Evolutionary conservation across 2,329 filamentous ascomycete genomes (phyloP), one percentile per base, ranked within the genome.

Genomic region (Pyrenochaeta sp.): DNA sequence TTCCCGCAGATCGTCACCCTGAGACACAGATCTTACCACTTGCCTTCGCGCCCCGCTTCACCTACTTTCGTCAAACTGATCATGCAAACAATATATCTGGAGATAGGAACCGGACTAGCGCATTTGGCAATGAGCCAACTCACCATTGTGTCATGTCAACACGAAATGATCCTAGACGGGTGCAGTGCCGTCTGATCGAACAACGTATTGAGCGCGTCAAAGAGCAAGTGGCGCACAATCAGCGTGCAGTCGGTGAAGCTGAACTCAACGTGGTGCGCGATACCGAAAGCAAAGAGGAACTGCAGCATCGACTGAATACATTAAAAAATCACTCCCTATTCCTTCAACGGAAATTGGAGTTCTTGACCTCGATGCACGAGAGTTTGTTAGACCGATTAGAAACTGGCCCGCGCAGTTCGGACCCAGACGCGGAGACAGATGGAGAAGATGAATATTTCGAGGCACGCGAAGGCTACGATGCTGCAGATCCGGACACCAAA

Each of bases 21-120:
- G 90, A 96, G 63, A 98, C 94, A 0, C 93, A 95, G 74, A 99
- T 99, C 40, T 78, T 99, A 48, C 96, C 96, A 0, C 83, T 99
- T 7, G 93, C 91, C 0, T 98, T 89, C 67, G 91, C 94, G 17
- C 96, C 95, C n/a, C 87, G 95, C 1, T 90, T 99, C 68, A 98
- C 95, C 0, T 99, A 99, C 75, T 97, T 97, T 80, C 87, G 95
- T 29, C 92, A 99, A 76, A 99, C 95, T 1, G 95, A 99, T 66
- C 95, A 97, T 71, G 87, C 87, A 14, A 88, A 91, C 54, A 84
- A 87, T 18, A 92, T 92, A 56, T 86, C 87, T 44, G 89, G 90
- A n/a, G 91, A 96, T 66, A 85, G 90, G 7, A 88, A 91, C 49
- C 84, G 92, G 35, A 92, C 88, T 12, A 98, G 93, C 73, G 88